Percentiles rank a stretch among this genome's conserved stretches.
Evolutionary conservation across 2,329 filamentous ascomycete genomes (phyloP).

Genomic region (Chaetomiaceae sp.): DNA sequence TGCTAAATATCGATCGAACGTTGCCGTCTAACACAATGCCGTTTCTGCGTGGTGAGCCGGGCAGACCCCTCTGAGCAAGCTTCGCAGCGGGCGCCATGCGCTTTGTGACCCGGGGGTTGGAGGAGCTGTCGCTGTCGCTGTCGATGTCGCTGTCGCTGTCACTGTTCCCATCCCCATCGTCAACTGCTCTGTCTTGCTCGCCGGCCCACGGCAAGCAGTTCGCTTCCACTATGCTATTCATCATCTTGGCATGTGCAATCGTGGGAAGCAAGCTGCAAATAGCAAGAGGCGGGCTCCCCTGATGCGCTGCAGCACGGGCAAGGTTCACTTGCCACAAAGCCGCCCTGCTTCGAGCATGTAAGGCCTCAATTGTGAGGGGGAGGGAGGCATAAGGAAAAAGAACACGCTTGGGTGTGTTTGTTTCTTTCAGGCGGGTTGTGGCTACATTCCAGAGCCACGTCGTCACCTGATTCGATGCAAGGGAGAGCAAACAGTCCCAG

Average conservation of each 20-base stretch:
- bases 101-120: not conserved
- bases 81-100: not conserved
- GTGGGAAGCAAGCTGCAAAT: not conserved
- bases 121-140: not conserved
- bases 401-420: not conserved
- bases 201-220: not conserved
- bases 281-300: not conserved
- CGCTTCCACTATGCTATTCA: not conserved
- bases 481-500: slow-evolving; percentile 9
- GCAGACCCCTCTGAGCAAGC: not conserved
- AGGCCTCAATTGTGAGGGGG: not conserved
- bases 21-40: slow-evolving; percentile 9
- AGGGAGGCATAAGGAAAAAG: not conserved
- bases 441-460: slow-evolving; percentile 6
- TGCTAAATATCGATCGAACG: slow-evolving; percentile 2
- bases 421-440: not conserved
- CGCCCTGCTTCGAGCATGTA: no score
- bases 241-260: not conserved
- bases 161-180: no score
- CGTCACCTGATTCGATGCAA: not conserved
- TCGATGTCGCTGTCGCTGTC: no score
- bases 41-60: slow-evolving; percentile 9
- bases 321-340: not conserved
- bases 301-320: not conserved
- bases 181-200: not conserved